Percentiles rank a stretch among this genome's conserved stretches.
These are phyloP conservation scores for Rubroboletus satanas DNA, from an alignment of 768 basidiomycete genomes.

Conservation along the genomic window DNA sequence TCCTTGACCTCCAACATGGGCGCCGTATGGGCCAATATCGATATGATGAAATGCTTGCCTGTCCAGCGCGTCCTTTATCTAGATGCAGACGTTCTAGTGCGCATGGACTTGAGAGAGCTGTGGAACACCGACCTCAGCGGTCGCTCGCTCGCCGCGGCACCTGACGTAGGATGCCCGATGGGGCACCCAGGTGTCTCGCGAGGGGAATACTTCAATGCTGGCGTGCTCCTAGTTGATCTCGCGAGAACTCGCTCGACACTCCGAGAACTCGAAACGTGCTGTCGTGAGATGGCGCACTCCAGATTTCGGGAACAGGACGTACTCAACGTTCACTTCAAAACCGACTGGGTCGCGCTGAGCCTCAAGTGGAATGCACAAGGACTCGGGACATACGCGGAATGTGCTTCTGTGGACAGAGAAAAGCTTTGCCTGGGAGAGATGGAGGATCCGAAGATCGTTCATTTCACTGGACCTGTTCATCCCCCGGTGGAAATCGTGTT, in stretches of 20 bases:
- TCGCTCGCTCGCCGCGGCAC: conserved; percentile 40
- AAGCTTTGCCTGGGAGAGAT: conserved; percentile 33
- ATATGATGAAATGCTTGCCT: conserved; percentile 43
- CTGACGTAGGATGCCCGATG: conserved; percentile 48
- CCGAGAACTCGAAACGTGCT: conserved; percentile 26
- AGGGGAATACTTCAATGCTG: conserved; percentile 51
- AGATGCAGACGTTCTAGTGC: conserved; percentile 50
- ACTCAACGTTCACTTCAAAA: conserved; percentile 45
- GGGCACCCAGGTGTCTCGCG: conserved; percentile 38
- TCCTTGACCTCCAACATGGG: conserved; percentile 30
- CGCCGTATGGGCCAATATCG: conserved; percentile 48
- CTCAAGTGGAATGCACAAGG: conserved; percentile 56
- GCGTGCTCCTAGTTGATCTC: conserved; percentile 51
- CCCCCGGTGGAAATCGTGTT: conserved; percentile 43
- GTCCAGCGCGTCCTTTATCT: conserved; percentile 50
- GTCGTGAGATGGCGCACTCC: conserved; percentile 26
- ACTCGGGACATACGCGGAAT: conserved; percentile 48
- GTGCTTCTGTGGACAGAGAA: conserved; percentile 34
- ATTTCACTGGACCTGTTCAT: conserved; percentile 56
- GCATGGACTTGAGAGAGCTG: conserved; percentile 35
- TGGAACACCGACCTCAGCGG: conserved; percentile 46
- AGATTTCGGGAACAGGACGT: conserved; percentile 48
- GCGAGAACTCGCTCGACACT: conserved; percentile 32
- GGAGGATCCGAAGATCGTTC: conserved; percentile 45
- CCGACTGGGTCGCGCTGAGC: conserved; percentile 39